Conservation (phyloP, 2,329 filamentous ascomycete species). For the Harringtonia lauricola region DNA sequence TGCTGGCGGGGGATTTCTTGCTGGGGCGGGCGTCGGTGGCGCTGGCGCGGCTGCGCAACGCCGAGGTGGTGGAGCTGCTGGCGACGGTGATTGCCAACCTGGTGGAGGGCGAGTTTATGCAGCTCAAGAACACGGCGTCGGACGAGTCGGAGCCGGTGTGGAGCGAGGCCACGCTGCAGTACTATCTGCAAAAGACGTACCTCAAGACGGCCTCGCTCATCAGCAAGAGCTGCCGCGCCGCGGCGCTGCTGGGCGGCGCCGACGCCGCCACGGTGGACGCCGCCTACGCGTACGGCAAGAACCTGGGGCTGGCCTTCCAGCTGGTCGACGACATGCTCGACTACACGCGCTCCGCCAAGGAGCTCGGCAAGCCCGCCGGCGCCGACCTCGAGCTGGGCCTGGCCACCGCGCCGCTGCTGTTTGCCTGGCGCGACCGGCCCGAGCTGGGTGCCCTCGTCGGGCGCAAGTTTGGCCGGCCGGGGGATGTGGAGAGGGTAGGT, state of each 20-base stretch:
- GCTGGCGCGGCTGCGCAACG: conserved; percentile 77
- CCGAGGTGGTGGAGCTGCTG: conserved; percentile 88
- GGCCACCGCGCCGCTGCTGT: conserved; percentile 85
- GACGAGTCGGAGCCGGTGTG: conserved; percentile 78
- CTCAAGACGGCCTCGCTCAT: conserved; percentile 94
- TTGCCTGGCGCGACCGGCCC: conserved; percentile 84
- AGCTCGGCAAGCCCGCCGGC: conserved; percentile 89
- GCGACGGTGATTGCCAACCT: conserved; percentile 96
- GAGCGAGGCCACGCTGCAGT: conserved; percentile 79
- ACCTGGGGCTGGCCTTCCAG: conserved; percentile 90
- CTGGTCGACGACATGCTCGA: conserved; percentile 97
- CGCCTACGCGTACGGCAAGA: conserved; percentile 85
- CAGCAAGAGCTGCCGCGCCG: conserved; percentile 86
- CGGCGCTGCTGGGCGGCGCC: conserved; percentile 73
- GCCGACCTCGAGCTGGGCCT: conserved; percentile 89
- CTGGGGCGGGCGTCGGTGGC: conserved; percentile 89
- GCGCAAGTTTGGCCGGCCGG: conserved; percentile 73
- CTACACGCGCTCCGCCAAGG: conserved; percentile 75
- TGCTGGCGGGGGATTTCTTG: conserved; percentile 92
- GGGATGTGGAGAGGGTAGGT: conserved; percentile 75
- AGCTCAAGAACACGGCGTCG: conserved; percentile 87
- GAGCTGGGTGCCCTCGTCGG: conserved; percentile 83
- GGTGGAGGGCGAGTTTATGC: conserved; percentile 99
- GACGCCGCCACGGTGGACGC: conserved; percentile 73
- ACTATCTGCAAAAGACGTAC: conserved; percentile 98